phyloP scores from a whole-genome alignment of 2,329 filamentous ascomycete genomes.

The Cordyceps pruinosa region DNA sequence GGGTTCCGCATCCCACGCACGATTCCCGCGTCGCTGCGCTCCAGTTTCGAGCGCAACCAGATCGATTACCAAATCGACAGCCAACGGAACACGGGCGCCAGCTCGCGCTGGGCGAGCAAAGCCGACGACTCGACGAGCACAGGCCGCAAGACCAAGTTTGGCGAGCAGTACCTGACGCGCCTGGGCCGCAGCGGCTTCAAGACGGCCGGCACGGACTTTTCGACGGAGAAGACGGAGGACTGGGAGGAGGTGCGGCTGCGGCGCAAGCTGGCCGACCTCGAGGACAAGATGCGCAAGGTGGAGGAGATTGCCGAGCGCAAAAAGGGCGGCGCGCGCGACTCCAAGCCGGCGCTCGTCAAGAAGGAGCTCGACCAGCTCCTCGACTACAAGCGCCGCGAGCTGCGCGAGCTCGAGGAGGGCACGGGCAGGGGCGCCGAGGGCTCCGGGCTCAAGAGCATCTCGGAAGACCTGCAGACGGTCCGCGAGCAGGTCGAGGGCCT shows the following conservation, averaged over 20 bases:
- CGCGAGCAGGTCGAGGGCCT: constrained; percentile 89
- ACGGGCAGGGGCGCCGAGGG: constrained; percentile 62
- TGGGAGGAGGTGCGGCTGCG: constrained; percentile 97
- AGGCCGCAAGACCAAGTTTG: constrained; percentile 93
- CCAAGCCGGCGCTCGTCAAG: constrained; percentile 86
- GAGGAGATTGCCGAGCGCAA: constrained; percentile 65
- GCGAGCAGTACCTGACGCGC: constrained; percentile 89
- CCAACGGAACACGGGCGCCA: constrained; percentile 48
- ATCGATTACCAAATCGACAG: constrained; percentile 94
- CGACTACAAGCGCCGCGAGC: constrained; percentile 83
- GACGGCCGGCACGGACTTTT: constrained; percentile 84
- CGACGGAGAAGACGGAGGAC: constrained; percentile 76
- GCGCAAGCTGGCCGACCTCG: constrained; percentile 83
- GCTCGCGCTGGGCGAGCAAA: constrained; percentile 71
- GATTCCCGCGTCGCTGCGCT: constrained; percentile 82
- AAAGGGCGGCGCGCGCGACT: constrained; percentile 59
- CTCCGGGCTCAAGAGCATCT: constrained; percentile 65
- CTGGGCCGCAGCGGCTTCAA: constrained; percentile 79
- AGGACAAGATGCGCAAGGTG: constrained; percentile 78
- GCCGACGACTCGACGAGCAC: constrained; percentile 74
- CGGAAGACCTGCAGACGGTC: constrained; percentile 84
- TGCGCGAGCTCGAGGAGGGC: constrained; percentile 68
- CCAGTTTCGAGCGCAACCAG: constrained; percentile 89
- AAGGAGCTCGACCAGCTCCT: constrained; percentile 87
- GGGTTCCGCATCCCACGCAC: constrained; percentile 88